Conservation (phyloP, 768 basidiomycete genomes). For the Ramaria rubella region DNA sequence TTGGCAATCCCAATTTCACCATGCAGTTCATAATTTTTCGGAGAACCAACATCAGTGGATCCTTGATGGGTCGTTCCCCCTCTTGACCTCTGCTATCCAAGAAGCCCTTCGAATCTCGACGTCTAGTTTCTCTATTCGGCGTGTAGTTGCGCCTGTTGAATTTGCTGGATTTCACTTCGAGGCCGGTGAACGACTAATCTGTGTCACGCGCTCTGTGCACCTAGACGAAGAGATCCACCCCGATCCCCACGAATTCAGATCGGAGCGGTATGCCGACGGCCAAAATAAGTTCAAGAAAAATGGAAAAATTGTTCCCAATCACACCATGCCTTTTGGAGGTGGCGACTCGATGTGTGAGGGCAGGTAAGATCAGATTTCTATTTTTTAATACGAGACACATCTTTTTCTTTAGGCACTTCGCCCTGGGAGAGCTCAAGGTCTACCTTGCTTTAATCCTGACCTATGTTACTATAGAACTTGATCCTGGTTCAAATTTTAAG, state of each 20-base stretch:
- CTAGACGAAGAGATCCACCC: conserved; percentile 18
- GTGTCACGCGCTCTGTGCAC: conserved; percentile 14
- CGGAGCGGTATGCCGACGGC: conserved; percentile 14
- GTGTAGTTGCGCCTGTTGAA: conserved; percentile 14
- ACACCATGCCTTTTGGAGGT: conserved; percentile 22
- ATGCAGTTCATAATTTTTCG: neutral
- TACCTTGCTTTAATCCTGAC: conserved; percentile 16
- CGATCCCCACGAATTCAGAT: neutral
- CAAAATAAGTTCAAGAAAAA: conserved; percentile 12
- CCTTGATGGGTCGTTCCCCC: conserved; percentile 11
- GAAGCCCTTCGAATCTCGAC: conserved; percentile 19
- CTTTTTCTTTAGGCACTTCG: conserved; percentile 16
- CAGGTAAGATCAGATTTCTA: conserved; percentile 10
- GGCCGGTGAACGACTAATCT: conserved; percentile 17
- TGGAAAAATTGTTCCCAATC: conserved; percentile 15
- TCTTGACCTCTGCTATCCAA: conserved; percentile 19
- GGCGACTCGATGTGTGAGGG: conserved; percentile 25
- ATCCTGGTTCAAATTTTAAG: conserved; percentile 10
- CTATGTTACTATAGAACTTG: conserved; percentile 13
- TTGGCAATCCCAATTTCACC: conserved; percentile 13
- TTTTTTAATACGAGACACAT: neutral
- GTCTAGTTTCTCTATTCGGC: conserved; percentile 17
- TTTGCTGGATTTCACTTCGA: conserved; percentile 15
- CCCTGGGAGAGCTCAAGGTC: conserved; percentile 17
- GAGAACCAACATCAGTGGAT: neutral